Conservation (phyloP, 805 yeast genomes). For the Debaryomyces hansenii region DNA sequence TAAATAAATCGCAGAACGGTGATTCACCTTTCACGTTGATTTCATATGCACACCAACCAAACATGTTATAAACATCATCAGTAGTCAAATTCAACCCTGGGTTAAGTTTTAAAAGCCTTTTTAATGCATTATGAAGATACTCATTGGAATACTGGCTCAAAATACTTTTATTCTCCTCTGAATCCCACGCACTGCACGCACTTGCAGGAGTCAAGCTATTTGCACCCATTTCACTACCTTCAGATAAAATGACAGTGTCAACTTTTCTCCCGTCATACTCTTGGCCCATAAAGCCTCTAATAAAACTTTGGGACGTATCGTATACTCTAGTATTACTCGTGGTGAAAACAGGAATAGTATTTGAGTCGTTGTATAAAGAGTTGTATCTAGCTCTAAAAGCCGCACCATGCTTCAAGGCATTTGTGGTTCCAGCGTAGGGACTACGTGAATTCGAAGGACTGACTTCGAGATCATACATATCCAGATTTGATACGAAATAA, state of each 20-base stretch:
- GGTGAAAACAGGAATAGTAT: conserved; percentile 50
- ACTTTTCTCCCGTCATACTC: conserved; percentile 31
- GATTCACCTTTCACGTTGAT: conserved; percentile 68
- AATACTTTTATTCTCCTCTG: conserved; percentile 23
- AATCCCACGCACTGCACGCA: conserved; percentile 41
- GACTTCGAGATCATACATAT: conserved; percentile 51
- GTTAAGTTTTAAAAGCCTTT: conserved; percentile 55
- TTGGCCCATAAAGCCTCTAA: conserved; percentile 58
- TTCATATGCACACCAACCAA: conserved; percentile 73
- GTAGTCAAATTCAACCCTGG: conserved; percentile 53
- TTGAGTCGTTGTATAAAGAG: conserved; percentile 38
- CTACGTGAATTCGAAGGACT: conserved; percentile 41
- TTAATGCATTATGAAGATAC: conserved; percentile 54
- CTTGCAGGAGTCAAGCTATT: conserved; percentile 58
- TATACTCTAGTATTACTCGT: conserved; percentile 56
- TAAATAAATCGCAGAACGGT: conserved; percentile 65
- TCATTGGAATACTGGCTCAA: conserved; percentile 29
- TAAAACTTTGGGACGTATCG: conserved; percentile 55
- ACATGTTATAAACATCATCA: conserved; percentile 52
- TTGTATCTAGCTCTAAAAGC: conserved; percentile 49
- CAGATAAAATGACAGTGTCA: conserved; percentile 45
- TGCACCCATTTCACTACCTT: conserved; percentile 50
- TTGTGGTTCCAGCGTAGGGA: conserved; percentile 53
- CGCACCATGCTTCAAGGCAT: conserved; percentile 51
- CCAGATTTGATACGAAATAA: conserved; percentile 43